Percentiles rank a stretch among this genome's conserved stretches.
Conservation (phyloP, 306 rosid genomes). For the Cucurbita pepo region DNA sequence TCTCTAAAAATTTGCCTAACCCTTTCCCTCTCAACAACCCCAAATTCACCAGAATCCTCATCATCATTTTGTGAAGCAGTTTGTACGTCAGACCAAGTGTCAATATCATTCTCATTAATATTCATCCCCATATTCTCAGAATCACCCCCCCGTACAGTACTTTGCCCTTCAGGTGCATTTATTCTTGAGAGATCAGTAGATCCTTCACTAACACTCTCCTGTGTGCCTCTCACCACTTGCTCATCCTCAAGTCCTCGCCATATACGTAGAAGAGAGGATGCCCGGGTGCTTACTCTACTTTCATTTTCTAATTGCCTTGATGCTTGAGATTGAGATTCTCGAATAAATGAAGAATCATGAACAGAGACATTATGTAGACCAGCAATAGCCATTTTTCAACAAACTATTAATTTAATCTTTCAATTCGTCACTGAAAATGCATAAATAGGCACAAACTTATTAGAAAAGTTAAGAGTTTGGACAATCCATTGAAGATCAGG, state of each 20-base stretch:
- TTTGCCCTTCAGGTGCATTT: constrained; percentile 18
- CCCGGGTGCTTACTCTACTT: constrained; percentile 40
- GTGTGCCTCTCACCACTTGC: constrained; percentile 43
- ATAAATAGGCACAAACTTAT: constrained; percentile 22
- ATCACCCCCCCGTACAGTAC: constrained; percentile 19
- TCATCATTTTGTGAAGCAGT: constrained; percentile 49
- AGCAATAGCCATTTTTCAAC: constrained; percentile 63
- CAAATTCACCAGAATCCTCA: constrained; percentile 44
- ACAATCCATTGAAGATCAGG: constrained; percentile 25
- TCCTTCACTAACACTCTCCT: constrained; percentile 48
- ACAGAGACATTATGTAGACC: constrained; percentile 60
- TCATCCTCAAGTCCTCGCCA: constrained; percentile 90
- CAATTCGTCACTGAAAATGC: constrained; percentile 37
- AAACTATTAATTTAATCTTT: constrained; percentile 15
- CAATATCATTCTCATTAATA: constrained; percentile 49
- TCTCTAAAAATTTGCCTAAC: constrained; percentile 82
- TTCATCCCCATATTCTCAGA: constrained; percentile 33
- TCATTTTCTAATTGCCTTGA: constrained; percentile 40
- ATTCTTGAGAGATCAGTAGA: constrained; percentile 23
- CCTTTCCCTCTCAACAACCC: constrained; percentile 77
- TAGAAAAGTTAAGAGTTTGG: constrained; percentile 4
- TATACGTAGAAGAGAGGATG: constrained; percentile 55
- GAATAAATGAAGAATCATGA: constrained; percentile 52
- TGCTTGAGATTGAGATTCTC: constrained; percentile 54
- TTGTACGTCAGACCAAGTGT: constrained; percentile 60